Base-by-base conservation (phyloP, 768 basidiomycete species). In the Neoboletus brunneissimus region DNA sequence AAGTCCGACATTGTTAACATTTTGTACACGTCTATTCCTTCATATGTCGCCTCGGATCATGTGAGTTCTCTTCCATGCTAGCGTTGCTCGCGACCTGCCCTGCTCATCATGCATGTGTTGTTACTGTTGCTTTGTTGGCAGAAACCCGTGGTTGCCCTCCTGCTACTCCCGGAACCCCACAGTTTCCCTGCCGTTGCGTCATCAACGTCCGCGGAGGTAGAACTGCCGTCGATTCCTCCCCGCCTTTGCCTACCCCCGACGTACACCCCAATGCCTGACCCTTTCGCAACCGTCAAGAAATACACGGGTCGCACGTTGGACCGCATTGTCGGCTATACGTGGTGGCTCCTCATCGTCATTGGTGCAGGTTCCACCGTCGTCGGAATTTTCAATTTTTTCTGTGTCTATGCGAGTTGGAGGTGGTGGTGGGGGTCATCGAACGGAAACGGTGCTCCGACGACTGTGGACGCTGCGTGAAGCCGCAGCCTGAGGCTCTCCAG, bases 31-130 rank as follows among this genome's bases (percentile, higher is more conserved):
- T 84, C 85, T 37, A 80, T 94, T 59, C 89, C 88, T 15, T 85
- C 88, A 0, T 91, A 94, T 71, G 89, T 88, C 15, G 84, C 88
- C 4, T 95, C 93, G 12, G 96, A 98, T 72, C 96, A 98, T 73
- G 89, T 89, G 73, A 41, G 86, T 73, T 29, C 15, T 18, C 37
- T 15, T 23, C n/a, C 45, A 13, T 50, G 7, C 40, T 10, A 18
- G n/a, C 49, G 31, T 35, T 51, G 20, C 51, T 15, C 3, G 7
- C 8, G 25, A 22, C 43, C 22, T 22, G 23, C 10, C 22, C 34
- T 16, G 32, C 29, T 58, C 37, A 61, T 48, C 46, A 27, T n/a
- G 37, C 23, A 15, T 18, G 22, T 25, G 48, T 32, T 27, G 31
- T 42, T 32, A 0, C 20, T 35, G 4, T 9, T 3, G 12, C 48